A percentile compares a stretch with the other conserved stretches of the same genome.
Evolutionary conservation across 169 alveolate genomes (phyloP).

Genomic region (Plasmodium coatneyi): DNA sequence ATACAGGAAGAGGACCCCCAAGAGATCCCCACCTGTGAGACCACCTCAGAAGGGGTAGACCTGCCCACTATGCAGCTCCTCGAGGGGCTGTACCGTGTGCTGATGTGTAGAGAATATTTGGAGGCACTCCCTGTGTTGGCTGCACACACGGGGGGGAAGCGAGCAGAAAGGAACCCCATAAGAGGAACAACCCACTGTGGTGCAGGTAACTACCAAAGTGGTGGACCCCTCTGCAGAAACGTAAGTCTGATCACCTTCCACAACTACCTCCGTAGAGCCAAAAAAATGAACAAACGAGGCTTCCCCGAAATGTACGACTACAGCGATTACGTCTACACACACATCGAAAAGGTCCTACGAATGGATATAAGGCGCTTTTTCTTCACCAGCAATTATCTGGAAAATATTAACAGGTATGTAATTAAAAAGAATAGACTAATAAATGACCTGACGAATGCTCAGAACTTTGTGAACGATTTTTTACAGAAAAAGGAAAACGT

Average conservation of each 20-base stretch:
- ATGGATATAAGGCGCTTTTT: slow-evolving; percentile 27
- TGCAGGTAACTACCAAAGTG: background rate
- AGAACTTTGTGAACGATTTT: slow-evolving; percentile 45
- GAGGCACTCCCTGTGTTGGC: slow-evolving; percentile 3
- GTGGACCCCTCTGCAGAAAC: background rate
- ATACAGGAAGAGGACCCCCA: background rate
- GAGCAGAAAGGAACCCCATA: background rate
- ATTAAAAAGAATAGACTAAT: slow-evolving; percentile 22
- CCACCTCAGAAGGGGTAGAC: background rate
- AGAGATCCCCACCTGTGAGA: background rate
- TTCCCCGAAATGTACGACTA: slow-evolving; percentile 48
- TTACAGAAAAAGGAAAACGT: slow-evolving; percentile 17
- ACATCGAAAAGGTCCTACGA: background rate
- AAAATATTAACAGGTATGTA: slow-evolving; percentile 23
- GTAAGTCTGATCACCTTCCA: slow-evolving; percentile 4
- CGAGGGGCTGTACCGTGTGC: slow-evolving; percentile 8
- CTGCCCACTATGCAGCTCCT: background rate
- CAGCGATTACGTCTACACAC: slow-evolving; percentile 21
- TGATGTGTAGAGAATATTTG: slow-evolving; percentile 19
- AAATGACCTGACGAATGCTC: slow-evolving; percentile 21
- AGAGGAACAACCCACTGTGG: background rate
- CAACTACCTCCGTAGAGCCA: slow-evolving; percentile 9
- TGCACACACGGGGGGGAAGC: background rate
- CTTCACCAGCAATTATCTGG: slow-evolving; percentile 23
- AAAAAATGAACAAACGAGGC: slow-evolving; percentile 36